Conservation (phyloP, 1,284 basidiomycete species). For the Irpex rosettiformis region DNA sequence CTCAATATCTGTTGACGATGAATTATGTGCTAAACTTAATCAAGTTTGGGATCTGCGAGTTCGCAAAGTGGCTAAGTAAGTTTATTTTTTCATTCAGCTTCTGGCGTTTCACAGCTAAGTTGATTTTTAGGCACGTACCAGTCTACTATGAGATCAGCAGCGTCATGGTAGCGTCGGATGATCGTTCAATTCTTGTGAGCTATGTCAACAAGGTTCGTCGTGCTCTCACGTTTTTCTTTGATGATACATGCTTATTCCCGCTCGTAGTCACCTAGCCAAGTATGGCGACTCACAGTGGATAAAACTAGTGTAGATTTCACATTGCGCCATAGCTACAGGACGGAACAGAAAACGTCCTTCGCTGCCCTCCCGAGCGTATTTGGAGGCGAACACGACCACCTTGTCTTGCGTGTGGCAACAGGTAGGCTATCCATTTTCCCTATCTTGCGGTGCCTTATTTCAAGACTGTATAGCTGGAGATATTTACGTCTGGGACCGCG, state of each 20-base stretch:
- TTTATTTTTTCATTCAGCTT: neutral
- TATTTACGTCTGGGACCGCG: conserved; percentile 8
- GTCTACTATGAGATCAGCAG: conserved; percentile 9
- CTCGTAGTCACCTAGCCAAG: conserved; percentile 6
- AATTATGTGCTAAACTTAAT: neutral
- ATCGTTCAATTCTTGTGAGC: conserved; percentile 6
- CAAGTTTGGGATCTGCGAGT: conserved; percentile 8
- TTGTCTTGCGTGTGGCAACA: conserved; percentile 7
- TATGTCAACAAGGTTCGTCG: conserved; percentile 8
- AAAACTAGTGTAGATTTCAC: neutral
- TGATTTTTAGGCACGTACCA: conserved; percentile 1
- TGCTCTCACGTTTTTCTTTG: too few species aligned
- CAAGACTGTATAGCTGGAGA: neutral
- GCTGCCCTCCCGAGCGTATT: conserved; percentile 6
- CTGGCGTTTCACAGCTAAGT: neutral
- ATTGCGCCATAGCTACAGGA: conserved; percentile 11
- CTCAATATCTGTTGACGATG: too few species aligned
- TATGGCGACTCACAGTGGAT: neutral
- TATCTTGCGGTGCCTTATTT: neutral
- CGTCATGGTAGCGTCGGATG: conserved; percentile 2
- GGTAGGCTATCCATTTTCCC: neutral
- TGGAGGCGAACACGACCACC: conserved; percentile 7
- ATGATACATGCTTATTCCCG: neutral
- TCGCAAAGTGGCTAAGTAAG: conserved; percentile 3
- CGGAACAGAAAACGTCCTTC: neutral